Conservation (phyloP, 257 asterid species). For the Nicotiana attenuata region DNA sequence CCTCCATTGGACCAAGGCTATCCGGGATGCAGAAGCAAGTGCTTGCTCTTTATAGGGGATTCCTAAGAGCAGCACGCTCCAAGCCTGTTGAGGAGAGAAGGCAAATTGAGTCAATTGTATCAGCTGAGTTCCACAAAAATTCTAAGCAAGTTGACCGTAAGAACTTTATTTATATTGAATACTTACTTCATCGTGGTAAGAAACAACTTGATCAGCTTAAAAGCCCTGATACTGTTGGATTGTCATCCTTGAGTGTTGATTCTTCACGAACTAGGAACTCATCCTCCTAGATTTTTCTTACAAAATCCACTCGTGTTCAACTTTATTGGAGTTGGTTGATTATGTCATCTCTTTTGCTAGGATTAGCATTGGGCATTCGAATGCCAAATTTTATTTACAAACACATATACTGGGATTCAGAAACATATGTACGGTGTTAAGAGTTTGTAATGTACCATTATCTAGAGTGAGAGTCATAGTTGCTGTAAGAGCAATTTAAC, state of each 20-base stretch:
- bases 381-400: background rate
- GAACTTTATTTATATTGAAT: conserved; percentile 70
- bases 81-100: conserved; percentile 65
- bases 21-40: conserved; percentile 95
- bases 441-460: no score
- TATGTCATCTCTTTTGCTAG: background rate
- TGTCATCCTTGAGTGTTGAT: conserved; percentile 46
- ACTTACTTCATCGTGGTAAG: conserved; percentile 70
- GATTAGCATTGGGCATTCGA: background rate
- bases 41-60: conserved; percentile 74
- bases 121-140: conserved; percentile 63
- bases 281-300: background rate
- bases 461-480: background rate
- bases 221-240: conserved; percentile 58
- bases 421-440: background rate
- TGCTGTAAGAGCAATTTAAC: background rate
- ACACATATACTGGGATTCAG: background rate
- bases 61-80: conserved; percentile 68
- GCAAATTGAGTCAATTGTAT: conserved; percentile 58
- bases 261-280: conserved; percentile 27
- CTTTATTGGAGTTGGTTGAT: background rate
- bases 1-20: conserved; percentile 50
- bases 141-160: conserved; percentile 66
- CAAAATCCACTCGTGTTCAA: background rate
- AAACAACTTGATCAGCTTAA: conserved; percentile 82